Base-by-base conservation (phyloP, 441 rosid species). In the Raphanus hybrid region DNA sequence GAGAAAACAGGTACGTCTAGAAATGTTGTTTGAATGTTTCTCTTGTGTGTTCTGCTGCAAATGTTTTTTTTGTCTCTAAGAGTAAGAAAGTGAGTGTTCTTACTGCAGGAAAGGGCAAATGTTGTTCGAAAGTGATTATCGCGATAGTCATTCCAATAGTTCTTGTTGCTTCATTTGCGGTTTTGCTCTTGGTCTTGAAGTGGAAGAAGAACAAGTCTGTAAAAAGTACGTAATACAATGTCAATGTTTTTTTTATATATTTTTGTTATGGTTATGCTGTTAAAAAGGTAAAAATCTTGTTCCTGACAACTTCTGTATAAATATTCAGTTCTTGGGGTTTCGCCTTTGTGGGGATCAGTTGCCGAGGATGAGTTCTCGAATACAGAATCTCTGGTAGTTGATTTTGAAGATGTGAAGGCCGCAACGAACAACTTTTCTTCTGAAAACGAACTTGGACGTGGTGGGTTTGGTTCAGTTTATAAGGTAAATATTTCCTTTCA, bases 371-470 rank as follows among this genome's bases (percentile, higher is more conserved):
- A 34, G 18, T 55, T 74, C 61, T 12, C 23, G 7, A 27, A 52
- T 10, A 58, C 50, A 26, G 86, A 87, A 29, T 39, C 83, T 0
- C 70, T 85, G 2, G 2, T 84, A 2, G 78, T 82, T 80, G 63
- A 65, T 7, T 66, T 86, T 2, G 75, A 80, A 48, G 45, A 4
- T 16, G 55, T 88, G 1, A 68, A 75, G 60, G 68, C 57, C 8
- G 87, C 88, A 23, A 87, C 91, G n/a, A 29, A 76, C 35, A 65
- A 86, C 70, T 86, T 86, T 64, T 52, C 76, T 9, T 1, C 71
- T 0, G 70, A 66, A 41, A 86, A 83, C 1, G 83, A 80, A 78
- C 87, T 88, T 64, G 92, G 90, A 20, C 85, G 86, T 23, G 79
- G 52, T 48, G 82, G 68, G 9, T 78, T 82, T 71, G 82, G 84